Base-by-base conservation (phyloP, 2,329 filamentous ascomycete species). In the Clonostachys rosea region DNA sequence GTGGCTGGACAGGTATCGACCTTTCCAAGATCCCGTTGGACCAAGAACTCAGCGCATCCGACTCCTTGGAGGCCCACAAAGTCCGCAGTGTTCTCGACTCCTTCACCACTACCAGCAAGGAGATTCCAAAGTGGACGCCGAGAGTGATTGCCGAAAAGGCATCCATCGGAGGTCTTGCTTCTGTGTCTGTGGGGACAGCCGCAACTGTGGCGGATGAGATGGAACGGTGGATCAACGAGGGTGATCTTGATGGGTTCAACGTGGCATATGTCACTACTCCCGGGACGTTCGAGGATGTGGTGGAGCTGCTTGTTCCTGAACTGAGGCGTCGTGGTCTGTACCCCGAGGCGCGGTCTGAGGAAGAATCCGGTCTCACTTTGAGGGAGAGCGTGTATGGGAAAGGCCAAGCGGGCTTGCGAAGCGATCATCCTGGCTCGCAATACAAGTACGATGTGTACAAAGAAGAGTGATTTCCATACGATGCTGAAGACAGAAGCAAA, bases 381-480 rank as follows among this genome's bases (percentile, higher is more conserved):
- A 63, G 80, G 20, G 81, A 85, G 62, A 83, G 77, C 62, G 65
- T 84, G 0, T 84, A 83, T 59, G 80, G 80, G 0, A 68, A 68
- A 52, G 81, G 81, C 0, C 80, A 84, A 59, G 69, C 60, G 6
- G 66, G 70, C 30, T 56, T 85, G 49, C 67, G 81, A 41, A 66
- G 66, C 50, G 81, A 85, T 61, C 82, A 85, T 60, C 57, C 66
- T 1, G 82, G 79, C 0, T 78, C 73, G 45, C 59, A 52, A 50
- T 85, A 83, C 58, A 82, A 78, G 61, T 85, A 84, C 53, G 70
- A 77, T 54, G 74, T 80, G 4, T 84, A 83, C 55, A 59, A 73
- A 45, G 78, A 83, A 53, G 74, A 79, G 17, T 42, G 16, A n/a
- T n/a, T 33, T 14, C 12, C 2, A n/a, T 40, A 10, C 8, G 24